A percentile compares a stretch with the other conserved stretches of the same genome.
phyloP scores from a whole-genome alignment of 768 basidiomycete genomes.

The Stropharia rugosoannulata region DNA sequence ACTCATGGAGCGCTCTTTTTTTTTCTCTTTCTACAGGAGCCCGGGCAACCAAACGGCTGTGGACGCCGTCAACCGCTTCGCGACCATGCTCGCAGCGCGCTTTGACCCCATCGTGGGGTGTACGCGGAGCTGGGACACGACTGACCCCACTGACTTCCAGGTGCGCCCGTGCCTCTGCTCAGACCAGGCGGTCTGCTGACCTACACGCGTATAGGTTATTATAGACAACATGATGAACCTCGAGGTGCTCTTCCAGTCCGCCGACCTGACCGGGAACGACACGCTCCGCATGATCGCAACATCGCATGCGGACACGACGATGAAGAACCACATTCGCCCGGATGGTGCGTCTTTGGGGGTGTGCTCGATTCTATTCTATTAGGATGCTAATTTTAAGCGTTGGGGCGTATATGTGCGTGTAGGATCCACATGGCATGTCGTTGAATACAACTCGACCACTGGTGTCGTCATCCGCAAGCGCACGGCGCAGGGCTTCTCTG shows the following conservation, averaged over 20 bases:
- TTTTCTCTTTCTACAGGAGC: constrained; percentile 37
- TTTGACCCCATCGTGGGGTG: constrained; percentile 63
- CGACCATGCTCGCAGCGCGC: constrained; percentile 51
- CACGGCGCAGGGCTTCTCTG: constrained; percentile 63
- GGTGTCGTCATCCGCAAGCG: constrained; percentile 55
- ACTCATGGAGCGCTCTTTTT: background rate
- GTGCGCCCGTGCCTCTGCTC: constrained; percentile 26
- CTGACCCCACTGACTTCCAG: constrained; percentile 59
- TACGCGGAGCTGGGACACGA: constrained; percentile 66
- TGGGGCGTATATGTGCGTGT: no score
- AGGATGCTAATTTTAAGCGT: background rate
- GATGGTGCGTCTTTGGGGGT: constrained; percentile 47
- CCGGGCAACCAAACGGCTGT: constrained; percentile 56
- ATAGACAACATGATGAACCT: constrained; percentile 85
- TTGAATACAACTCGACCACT: constrained; percentile 67
- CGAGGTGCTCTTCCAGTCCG: constrained; percentile 61
- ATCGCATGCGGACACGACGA: constrained; percentile 65
- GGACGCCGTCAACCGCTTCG: constrained; percentile 56
- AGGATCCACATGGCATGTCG: constrained; percentile 60
- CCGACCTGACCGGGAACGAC: constrained; percentile 55
- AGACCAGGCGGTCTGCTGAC: background rate
- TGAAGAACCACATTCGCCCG: constrained; percentile 60
- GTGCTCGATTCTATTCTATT: background rate
- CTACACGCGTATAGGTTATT: constrained; percentile 45
- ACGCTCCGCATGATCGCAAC: constrained; percentile 61